These are phyloP conservation scores for Phaffomyces antillensis DNA, from an alignment of 805 yeast species.

Conservation along the genomic window DNA sequence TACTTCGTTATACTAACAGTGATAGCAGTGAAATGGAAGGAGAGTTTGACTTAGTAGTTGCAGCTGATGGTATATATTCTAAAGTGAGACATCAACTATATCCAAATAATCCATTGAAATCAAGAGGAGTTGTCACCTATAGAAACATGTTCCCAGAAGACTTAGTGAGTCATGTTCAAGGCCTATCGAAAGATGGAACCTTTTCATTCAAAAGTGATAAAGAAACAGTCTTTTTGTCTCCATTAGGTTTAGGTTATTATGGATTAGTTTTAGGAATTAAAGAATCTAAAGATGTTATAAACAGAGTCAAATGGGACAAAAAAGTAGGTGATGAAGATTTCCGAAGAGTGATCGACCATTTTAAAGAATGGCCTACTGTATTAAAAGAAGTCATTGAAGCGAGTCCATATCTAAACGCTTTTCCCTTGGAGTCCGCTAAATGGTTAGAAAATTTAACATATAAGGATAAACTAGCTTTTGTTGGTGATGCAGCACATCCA, in stretches of 20 bases:
- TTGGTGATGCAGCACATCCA: conserved; percentile 2
- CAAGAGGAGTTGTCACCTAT: neutral
- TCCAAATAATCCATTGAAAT: neutral
- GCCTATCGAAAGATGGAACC: neutral
- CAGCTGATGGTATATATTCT: conserved; percentile 1
- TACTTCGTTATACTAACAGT: neutral
- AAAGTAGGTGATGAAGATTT: neutral
- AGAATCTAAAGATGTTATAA: neutral
- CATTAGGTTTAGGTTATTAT: neutral
- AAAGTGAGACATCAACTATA: neutral
- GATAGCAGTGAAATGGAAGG: neutral
- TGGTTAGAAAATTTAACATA: neutral
- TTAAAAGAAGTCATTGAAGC: neutral
- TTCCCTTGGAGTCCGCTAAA: neutral
- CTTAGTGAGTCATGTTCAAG: neutral
- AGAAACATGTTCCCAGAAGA: neutral
- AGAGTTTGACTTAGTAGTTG: neutral
- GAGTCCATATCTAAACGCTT: neutral
- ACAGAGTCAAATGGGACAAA: neutral
- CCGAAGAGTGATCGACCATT: neutral
- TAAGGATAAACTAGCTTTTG: neutral
- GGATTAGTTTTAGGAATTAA: neutral
- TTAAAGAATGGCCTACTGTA: neutral
- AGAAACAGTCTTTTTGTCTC: neutral
- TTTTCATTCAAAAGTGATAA: neutral